Base-by-base conservation (phyloP, 164 flowering plant species). In the Sextonia rubra region DNA sequence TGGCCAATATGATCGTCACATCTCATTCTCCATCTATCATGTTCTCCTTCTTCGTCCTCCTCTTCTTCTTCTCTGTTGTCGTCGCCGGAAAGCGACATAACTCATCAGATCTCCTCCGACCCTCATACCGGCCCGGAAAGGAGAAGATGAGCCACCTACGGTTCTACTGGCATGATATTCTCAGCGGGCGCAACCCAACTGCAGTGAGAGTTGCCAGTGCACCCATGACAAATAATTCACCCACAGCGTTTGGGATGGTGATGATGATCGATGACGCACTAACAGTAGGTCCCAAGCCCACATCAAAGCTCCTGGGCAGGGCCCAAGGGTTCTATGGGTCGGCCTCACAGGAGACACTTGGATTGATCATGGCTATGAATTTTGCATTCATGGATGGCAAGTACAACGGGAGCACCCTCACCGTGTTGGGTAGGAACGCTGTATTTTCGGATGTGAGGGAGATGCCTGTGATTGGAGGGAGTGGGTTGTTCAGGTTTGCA, bases 121-220 rank as follows among this genome's bases (percentile, higher is more conserved):
- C 69, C 3, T 48, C 49, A 18, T 12, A 12, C n/a, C 55, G 55
- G 23, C 60, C 49, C 9, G 48, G 63, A 12, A 64, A 65, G 48
- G 87, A 85, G 66, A 86, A 83, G 64, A 52, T 73, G 24, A 81
- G 70, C 66, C 86, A 79, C 56, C 80, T 85, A 2, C 88, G 82
- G 71, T 84, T 89, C 82, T 89, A 78, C 78, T 85, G 80, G 78
- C 89, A 86, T 20, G 89, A 89, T 77, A 70, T 78, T 12, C 26
- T 83, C 1, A 70, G 86, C 44, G 90, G 92, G 2, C 73, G 80
- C 48, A 75, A 80, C 67, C 85, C 89, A 27, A 81, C 84, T 2
- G 77, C 79, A 0, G 71, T 80, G 2, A 24, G 3, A 73, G 74
- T 89, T 24, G 79, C 83, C 0, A 71, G 73, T n/a, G 80, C 80